These are phyloP conservation scores for Globisporangium mamillatum DNA, from an alignment of 352 stramenopile genomes.

Conservation along the genomic window DNA sequence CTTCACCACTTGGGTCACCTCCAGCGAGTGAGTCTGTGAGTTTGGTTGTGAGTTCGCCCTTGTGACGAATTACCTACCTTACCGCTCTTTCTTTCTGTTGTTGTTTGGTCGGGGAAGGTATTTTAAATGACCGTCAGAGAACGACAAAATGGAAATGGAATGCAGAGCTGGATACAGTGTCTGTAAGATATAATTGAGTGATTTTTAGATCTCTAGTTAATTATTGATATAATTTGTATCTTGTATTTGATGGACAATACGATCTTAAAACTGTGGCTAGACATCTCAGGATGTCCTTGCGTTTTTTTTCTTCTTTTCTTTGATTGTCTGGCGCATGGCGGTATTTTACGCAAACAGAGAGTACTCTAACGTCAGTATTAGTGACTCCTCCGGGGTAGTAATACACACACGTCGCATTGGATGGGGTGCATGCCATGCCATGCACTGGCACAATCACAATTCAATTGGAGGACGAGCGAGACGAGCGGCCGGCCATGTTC, in stretches of 20 bases:
- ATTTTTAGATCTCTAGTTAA: not conserved
- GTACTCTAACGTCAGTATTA: not conserved
- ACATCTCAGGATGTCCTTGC: not conserved
- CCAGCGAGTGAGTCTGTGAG: not conserved
- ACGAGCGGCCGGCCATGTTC: slow-evolving; percentile 41
- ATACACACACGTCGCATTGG: slow-evolving; percentile 5
- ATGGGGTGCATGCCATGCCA: not conserved
- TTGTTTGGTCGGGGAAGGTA: not conserved
- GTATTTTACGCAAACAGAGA: not conserved
- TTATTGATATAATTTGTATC: not conserved
- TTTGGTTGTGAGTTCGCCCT: not conserved
- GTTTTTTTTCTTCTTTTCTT: not conserved
- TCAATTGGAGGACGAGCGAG: not conserved
- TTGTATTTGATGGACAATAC: not conserved
- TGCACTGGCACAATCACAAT: not conserved
- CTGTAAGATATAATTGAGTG: not conserved
- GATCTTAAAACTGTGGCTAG: not conserved
- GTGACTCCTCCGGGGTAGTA: not conserved
- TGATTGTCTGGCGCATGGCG: not conserved
- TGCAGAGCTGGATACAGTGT: not conserved
- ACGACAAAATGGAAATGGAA: not conserved
- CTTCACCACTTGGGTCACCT: not conserved
- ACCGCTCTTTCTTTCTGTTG: not conserved
- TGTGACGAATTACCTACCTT: not conserved
- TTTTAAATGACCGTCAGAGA: not conserved